Conservation (phyloP, 768 basidiomycete species). For the Pisolithus marmoratus region DNA sequence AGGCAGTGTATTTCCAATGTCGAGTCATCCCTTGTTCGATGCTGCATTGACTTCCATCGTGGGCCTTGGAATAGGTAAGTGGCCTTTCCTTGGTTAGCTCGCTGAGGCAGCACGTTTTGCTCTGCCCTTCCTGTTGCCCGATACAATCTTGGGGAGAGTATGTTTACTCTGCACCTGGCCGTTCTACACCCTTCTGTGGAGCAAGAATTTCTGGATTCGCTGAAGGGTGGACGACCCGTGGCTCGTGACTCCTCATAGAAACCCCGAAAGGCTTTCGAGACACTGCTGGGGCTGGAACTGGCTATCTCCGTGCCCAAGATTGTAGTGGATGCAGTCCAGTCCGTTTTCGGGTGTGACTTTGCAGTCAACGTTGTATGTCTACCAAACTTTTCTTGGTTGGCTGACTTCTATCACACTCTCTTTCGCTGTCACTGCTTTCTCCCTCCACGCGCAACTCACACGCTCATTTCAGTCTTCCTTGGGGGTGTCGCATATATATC, state of each 20-base stretch:
- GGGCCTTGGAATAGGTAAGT: conserved; percentile 55
- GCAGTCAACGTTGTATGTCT: not conserved
- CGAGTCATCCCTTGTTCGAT: conserved; percentile 31
- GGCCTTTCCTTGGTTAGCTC: not conserved
- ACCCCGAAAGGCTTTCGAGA: too few species aligned
- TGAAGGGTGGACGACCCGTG: not conserved
- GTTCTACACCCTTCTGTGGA: not conserved
- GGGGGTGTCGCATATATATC: conserved; percentile 68
- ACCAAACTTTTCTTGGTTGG: not conserved
- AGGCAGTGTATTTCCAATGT: conserved; percentile 27
- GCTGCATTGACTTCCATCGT: conserved; percentile 54
- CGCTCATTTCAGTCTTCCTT: conserved; percentile 44
- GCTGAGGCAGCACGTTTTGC: conserved; percentile 4
- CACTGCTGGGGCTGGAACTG: too few species aligned
- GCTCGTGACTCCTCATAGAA: not conserved
- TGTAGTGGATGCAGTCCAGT: not conserved
- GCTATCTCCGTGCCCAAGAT: too few species aligned
- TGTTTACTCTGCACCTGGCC: not conserved
- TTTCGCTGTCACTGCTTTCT: not conserved
- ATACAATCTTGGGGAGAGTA: not conserved
- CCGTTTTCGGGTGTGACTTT: conserved; percentile 1
- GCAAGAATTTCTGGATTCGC: not conserved
- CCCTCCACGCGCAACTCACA: not conserved
- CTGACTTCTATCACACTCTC: not conserved
- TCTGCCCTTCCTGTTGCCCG: conserved; percentile 8